Evolutionary conservation across 2,329 filamentous ascomycete species (phyloP), one percentile per base, ranked within the genome.

Genomic region (Beauveria brongniartii): DNA sequence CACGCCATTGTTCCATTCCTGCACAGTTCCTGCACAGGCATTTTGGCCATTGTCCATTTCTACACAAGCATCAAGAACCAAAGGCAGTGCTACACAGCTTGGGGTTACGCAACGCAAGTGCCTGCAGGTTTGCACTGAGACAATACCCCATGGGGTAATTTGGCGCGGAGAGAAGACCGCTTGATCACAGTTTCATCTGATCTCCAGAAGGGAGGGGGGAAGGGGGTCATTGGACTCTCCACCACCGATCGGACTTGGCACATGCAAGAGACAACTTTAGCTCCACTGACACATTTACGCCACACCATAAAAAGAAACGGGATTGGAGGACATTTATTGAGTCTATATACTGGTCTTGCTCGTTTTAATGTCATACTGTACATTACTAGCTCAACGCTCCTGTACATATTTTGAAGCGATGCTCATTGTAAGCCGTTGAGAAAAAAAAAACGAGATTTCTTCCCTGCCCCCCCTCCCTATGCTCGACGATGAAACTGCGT

Each of bases 81-180:
- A 34, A 51, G 8, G 6, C 20, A n/a, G 52, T 14, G 46, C 16
- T 24, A 14, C 22, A 20, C 26, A 22, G 28, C 20, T 46, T 18
- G 41, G n/a, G n/a, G 41, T 16, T 30, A 34, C n/a, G 28, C 24
- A n/a, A 22, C 18, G 12, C 40, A 34, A 34, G 9, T 10, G 26
- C 20, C 12, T 37, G 18, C 46, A 51, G 44, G 26, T 22, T 20
- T 26, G 51, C 18, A 20, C 28, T 28, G 48, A 53, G 40, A 59
- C 48, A 46, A 24, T 53, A 51, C 56, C 56, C 48, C 56, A 44
- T 20, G 56, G 56, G 56, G 56, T 51, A 51, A 46, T 59, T n/a
- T 26, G 18, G 37, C n/a, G 46, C 56, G 56, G 56, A 44, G 24
- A 47, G 56, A 59, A 53, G 10, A 53, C 56, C 56, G 48, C 56